Percentiles rank a stretch among this genome's conserved stretches.
phyloP scores from a whole-genome alignment of 345 rosid species.

The Pugionium cornutum region DNA sequence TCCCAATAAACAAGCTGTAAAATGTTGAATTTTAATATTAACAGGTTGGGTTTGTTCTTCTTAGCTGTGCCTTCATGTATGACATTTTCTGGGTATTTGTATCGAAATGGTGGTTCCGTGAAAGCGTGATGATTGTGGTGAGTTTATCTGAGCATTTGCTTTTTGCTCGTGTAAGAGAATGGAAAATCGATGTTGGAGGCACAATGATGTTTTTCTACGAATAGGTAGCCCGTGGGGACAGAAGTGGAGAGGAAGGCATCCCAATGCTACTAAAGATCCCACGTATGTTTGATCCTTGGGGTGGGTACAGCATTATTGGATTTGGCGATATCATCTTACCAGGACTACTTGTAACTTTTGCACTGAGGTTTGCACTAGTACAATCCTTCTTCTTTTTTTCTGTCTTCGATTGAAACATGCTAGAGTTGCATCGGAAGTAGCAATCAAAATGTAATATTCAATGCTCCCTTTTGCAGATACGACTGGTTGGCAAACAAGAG shows the following conservation, averaged over 20 bases:
- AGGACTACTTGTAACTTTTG: conserved; percentile 87
- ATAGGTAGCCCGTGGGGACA: conserved; percentile 98
- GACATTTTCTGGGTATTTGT: conserved; percentile 99
- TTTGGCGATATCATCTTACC: conserved; percentile 98
- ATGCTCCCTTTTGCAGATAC: conserved; percentile 50
- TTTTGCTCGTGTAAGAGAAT: conserved; percentile 12
- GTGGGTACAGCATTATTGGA: conserved; percentile 96
- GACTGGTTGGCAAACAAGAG: conserved; percentile 86
- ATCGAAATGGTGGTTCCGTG: conserved; percentile 95
- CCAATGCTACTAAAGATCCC: conserved; percentile 97
- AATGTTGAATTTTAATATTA: conserved; percentile 31
- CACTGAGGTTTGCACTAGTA: conserved; percentile 61
- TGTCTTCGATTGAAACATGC: too few relatives aligned
- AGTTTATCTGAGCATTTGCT: conserved; percentile 28
- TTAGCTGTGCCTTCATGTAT: conserved; percentile 89
- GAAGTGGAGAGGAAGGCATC: conserved; percentile 91
- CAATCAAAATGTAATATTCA: too few relatives aligned
- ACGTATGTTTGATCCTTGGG: conserved; percentile 99
- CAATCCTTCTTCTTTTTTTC: conserved; percentile 4
- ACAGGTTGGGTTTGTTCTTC: conserved; percentile 96
- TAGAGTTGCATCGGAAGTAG: too few relatives aligned
- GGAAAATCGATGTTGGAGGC: background rate
- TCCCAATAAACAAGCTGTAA: conserved; percentile 12
- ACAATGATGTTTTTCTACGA: conserved; percentile 19
- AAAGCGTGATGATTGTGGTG: conserved; percentile 99